phyloP scores from a whole-genome alignment of 148 eudicot species.

The Spergularia marina region DNA sequence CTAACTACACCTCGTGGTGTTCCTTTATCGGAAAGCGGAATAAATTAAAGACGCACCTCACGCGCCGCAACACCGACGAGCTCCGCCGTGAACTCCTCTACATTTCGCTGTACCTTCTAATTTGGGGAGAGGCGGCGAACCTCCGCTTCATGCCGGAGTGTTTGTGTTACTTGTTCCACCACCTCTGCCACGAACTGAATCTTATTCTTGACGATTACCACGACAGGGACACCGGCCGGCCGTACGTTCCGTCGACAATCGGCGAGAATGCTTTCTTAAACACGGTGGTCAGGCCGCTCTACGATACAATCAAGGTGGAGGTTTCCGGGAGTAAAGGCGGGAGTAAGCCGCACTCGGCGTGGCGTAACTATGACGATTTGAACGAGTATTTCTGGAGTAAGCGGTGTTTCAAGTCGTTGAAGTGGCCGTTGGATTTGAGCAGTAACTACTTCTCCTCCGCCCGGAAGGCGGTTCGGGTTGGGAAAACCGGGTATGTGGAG shows the following conservation, averaged over 20 bases:
- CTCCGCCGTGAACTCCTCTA: conserved; percentile 68
- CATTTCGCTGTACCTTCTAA: conserved; percentile 55
- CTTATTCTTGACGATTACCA: conserved; percentile 41
- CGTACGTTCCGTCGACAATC: conserved; percentile 41
- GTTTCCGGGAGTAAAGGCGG: conserved; percentile 65
- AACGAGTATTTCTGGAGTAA: conserved; percentile 93
- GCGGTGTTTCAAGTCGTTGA: conserved; percentile 59
- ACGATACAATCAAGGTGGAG: conserved; percentile 47
- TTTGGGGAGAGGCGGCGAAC: conserved; percentile 92
- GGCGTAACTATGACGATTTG: conserved; percentile 94
- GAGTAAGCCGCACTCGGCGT: conserved; percentile 82
- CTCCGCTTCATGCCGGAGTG: conserved; percentile 79
- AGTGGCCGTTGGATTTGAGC: conserved; percentile 75
- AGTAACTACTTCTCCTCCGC: conserved; percentile 39
- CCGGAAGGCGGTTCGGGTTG: conserved; percentile 42
- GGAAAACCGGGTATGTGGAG: conserved; percentile 94
- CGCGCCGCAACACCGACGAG: conserved; percentile 41
- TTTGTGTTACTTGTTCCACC: conserved; percentile 74
- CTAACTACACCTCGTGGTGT: conserved; percentile 71
- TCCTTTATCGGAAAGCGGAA: conserved; percentile 44
- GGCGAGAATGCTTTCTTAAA: conserved; percentile 54
- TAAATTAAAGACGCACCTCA: conserved; percentile 36
- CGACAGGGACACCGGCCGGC: conserved; percentile 55
- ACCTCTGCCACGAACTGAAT: conserved; percentile 73
- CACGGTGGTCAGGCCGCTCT: conserved; percentile 57